Evolutionary conservation across 2,329 filamentous ascomycete species (phyloP).

Genomic region (Elsinoe australis): DNA sequence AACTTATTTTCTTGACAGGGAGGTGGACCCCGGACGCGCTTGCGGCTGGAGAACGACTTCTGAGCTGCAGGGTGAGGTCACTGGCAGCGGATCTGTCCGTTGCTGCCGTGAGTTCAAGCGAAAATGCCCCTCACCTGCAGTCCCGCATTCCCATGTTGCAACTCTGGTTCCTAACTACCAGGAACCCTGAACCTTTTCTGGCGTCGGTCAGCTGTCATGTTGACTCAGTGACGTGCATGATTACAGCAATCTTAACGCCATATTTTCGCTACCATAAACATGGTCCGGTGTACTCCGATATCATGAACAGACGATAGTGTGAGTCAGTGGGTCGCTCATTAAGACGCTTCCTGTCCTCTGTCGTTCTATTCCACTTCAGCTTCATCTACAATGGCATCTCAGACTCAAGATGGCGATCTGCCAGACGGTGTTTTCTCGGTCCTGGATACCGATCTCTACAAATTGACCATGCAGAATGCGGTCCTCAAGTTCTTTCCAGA

Average conservation of each 20-base stretch:
- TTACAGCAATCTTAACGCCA: background rate
- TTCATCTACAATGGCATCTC: conserved; percentile 16
- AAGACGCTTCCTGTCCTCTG: background rate
- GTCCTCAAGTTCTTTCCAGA: conserved; percentile 87
- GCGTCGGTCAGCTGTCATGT: conserved; percentile 3
- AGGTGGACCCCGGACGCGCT: conserved; percentile 6
- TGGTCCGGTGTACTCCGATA: conserved; percentile 9
- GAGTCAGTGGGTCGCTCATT: background rate
- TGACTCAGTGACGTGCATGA: background rate
- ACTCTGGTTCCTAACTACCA: no score
- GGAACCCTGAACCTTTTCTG: no score
- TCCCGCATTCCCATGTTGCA: background rate
- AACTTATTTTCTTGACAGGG: background rate
- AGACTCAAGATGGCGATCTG: conserved; percentile 20
- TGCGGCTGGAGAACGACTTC: background rate
- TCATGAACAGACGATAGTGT: conserved; percentile 6
- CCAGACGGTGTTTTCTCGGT: conserved; percentile 38
- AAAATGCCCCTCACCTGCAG: conserved; percentile 4
- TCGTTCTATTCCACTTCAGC: background rate
- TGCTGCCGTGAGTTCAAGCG: conserved; percentile 1
- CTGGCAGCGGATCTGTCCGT: conserved; percentile 3
- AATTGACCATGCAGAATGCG: conserved; percentile 97
- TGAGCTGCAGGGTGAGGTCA: background rate
- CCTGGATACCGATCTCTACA: conserved; percentile 68
- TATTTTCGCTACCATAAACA: conserved; percentile 7